phyloP scores from a whole-genome alignment of 1,284 basidiomycete species.

The Papiliotrema laurentii region DNA sequence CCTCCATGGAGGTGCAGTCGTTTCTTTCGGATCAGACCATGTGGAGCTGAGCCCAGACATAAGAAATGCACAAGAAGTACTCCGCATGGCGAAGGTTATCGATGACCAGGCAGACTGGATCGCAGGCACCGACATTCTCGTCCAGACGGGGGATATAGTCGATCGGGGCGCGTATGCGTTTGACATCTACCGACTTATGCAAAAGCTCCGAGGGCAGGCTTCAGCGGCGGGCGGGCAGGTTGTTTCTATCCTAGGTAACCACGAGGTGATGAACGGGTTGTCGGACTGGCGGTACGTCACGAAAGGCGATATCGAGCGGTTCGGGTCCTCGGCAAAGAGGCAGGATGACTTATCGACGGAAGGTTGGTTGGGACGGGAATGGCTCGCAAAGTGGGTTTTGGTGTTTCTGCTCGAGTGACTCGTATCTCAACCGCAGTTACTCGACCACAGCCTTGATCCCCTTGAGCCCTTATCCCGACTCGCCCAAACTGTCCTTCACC shows the following conservation, averaged over 20 bases:
- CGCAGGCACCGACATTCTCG: conserved; percentile 71
- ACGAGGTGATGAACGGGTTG: conserved; percentile 70
- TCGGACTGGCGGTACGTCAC: conserved; percentile 90
- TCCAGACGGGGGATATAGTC: conserved; percentile 91
- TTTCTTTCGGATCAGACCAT: neutral
- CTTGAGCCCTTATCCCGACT: conserved; percentile 65
- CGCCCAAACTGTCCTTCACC: conserved; percentile 69
- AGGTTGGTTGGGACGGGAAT: conserved; percentile 74
- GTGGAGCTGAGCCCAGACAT: conserved; percentile 48
- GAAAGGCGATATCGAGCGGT: conserved; percentile 70
- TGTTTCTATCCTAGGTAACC: conserved; percentile 71
- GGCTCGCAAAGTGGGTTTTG: conserved; percentile 63
- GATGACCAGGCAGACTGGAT: conserved; percentile 65
- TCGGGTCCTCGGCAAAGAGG: conserved; percentile 65
- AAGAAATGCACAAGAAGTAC: conserved; percentile 64
- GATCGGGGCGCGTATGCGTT: conserved; percentile 87
- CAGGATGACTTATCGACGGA: conserved; percentile 63
- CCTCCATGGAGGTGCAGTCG: conserved; percentile 57
- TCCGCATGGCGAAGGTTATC: conserved; percentile 70
- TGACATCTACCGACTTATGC: conserved; percentile 74
- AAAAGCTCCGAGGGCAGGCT: conserved; percentile 72
- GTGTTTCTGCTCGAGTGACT: neutral
- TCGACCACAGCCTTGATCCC: conserved; percentile 75
- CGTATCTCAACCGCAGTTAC: conserved; percentile 53
- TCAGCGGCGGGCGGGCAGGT: conserved; percentile 63